phyloP scores from a whole-genome alignment of 1,139 yeast genomes.

The Nakaseomyces kungkrabaensis region DNA sequence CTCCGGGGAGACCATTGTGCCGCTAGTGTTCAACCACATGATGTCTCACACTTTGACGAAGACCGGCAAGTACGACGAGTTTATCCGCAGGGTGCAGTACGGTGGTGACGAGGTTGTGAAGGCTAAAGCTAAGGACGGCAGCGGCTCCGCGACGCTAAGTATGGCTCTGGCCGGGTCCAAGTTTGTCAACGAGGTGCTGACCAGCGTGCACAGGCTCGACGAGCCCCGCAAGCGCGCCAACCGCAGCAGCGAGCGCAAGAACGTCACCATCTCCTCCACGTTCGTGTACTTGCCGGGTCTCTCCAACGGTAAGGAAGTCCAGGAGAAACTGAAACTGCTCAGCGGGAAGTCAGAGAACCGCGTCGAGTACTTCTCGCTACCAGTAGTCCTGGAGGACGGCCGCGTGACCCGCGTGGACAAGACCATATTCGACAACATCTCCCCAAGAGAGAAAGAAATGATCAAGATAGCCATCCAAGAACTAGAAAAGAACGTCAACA shows the following conservation, averaged over 20 bases:
- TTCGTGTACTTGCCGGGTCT: slow-evolving; percentile 49
- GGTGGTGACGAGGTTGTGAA: slow-evolving; percentile 77
- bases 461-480: slow-evolving; percentile 45
- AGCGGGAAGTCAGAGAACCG: slow-evolving; percentile 8
- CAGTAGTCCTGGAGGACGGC: slow-evolving; percentile 41
- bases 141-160: slow-evolving; percentile 67
- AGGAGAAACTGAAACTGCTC: slow-evolving; percentile 26
- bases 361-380: slow-evolving; percentile 53
- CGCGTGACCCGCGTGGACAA: slow-evolving; percentile 42
- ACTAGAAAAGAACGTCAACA: slow-evolving; percentile 45
- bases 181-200: slow-evolving; percentile 36
- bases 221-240: slow-evolving; percentile 12
- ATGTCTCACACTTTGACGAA: slow-evolving; percentile 17
- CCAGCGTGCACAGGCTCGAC: slow-evolving; percentile 16
- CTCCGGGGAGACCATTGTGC: slow-evolving; percentile 69
- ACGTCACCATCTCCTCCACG: slow-evolving; percentile 24
- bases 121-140: slow-evolving; percentile 52
- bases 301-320: slow-evolving; percentile 40
- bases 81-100: slow-evolving; percentile 55
- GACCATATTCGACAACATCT: slow-evolving; percentile 36
- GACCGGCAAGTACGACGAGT: slow-evolving; percentile 34
- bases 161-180: slow-evolving; percentile 73
- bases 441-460: slow-evolving; percentile 38
- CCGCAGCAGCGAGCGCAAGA: slow-evolving; percentile 27
- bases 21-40: slow-evolving; percentile 31